Conservation (phyloP, 441 rosid genomes). For the Corymbia citriodora region DNA sequence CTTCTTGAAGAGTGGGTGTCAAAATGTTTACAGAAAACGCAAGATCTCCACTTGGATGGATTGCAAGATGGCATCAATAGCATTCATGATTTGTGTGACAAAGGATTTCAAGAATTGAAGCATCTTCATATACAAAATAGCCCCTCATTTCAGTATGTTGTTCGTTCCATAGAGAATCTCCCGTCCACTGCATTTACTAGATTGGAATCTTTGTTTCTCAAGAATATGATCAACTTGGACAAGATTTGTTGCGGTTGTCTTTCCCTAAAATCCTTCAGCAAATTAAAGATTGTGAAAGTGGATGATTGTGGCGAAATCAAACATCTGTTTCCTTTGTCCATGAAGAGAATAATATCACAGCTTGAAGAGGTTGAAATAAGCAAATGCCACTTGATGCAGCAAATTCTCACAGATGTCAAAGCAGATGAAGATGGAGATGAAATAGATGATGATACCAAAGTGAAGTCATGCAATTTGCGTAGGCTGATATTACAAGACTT, state of each 20-base stretch:
- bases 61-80: neutral
- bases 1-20: fast-evolving
- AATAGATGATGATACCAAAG: neutral
- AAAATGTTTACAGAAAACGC: neutral
- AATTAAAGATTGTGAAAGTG: neutral
- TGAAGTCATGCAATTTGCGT: neutral
- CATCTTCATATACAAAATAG: neutral
- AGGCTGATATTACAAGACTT: too few relatives aligned
- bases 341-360: fast-evolving
- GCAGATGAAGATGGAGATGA: neutral
- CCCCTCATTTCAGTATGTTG: neutral
- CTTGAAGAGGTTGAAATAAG: neutral
- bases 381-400: neutral
- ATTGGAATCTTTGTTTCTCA: fast-evolving
- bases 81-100: neutral
- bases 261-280: neutral
- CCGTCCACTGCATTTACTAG: fast-evolving
- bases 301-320: neutral
- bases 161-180: neutral
- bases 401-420: fast-evolving
- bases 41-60: neutral
- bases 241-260: fast-evolving
- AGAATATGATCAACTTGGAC: neutral
- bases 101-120: slow-evolving; percentile 19
- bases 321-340: neutral